These are phyloP conservation scores for Fragaria ananassa DNA, from an alignment of 306 rosid genomes.

Conservation along the genomic window DNA sequence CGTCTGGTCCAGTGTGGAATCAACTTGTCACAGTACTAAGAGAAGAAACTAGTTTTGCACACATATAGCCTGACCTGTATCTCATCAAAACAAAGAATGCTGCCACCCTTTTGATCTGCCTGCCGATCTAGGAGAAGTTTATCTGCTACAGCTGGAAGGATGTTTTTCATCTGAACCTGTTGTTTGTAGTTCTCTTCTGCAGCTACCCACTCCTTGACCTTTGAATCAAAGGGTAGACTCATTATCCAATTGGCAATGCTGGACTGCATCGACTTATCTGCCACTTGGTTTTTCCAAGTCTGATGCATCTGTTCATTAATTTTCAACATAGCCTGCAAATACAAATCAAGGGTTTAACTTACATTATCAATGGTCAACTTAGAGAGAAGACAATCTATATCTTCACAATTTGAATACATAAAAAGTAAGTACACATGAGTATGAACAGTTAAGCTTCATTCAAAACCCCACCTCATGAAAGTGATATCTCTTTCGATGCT, in stretches of 20 bases:
- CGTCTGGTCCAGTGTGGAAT: neutral
- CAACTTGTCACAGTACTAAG: neutral
- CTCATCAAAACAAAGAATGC: conserved; percentile 92
- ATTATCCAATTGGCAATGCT: conserved; percentile 75
- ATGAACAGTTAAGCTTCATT: neutral
- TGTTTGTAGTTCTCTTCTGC: conserved; percentile 84
- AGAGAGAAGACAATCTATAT: conserved; percentile 1
- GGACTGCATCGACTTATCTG: conserved; percentile 67
- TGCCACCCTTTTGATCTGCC: conserved; percentile 69
- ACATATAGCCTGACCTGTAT: conserved; percentile 62
- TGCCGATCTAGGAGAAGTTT: conserved; percentile 58
- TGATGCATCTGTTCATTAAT: conserved; percentile 96
- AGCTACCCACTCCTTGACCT: conserved; percentile 91
- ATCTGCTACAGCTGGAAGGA: conserved; percentile 93
- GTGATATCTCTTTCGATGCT: conserved; percentile 82
- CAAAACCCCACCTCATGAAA: conserved; percentile 81
- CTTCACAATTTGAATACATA: neutral
- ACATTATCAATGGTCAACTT: conserved; percentile 9
- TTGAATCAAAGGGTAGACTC: conserved; percentile 79
- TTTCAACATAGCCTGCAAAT: conserved; percentile 88
- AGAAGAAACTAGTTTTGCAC: conserved; percentile 4
- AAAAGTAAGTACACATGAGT: neutral
- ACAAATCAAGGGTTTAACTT: neutral
- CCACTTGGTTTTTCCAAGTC: conserved; percentile 78
- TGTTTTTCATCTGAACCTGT: conserved; percentile 80